A percentile compares a stretch with the other conserved stretches of the same genome.
Conservation (phyloP, 163 green algal genomes). For the Scenedesmus sp. region DNA sequence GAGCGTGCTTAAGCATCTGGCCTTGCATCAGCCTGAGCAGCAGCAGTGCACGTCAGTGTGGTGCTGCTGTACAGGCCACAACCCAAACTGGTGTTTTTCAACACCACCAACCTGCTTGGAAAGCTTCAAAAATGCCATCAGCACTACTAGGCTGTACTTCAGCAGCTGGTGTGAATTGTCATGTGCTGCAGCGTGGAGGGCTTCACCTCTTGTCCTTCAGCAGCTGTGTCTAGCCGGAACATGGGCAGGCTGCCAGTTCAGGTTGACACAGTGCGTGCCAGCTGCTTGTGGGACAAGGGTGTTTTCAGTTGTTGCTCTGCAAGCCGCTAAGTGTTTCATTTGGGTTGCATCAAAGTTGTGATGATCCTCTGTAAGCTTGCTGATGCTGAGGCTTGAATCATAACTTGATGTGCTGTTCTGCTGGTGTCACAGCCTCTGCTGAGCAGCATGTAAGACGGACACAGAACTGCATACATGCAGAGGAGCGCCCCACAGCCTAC, state of each 20-base stretch:
- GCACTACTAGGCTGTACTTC: not conserved
- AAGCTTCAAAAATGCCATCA: not conserved
- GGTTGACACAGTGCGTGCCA: too few relatives aligned
- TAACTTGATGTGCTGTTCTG: too few relatives aligned
- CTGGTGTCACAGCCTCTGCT: not conserved
- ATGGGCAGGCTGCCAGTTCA: too few relatives aligned
- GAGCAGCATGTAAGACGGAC: too few relatives aligned
- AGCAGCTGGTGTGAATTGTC: too few relatives aligned
- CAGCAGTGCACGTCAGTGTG: not conserved
- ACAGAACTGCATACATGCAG: too few relatives aligned
- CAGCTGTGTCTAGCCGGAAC: too few relatives aligned
- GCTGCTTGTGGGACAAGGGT: too few relatives aligned
- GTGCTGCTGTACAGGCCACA: not conserved
- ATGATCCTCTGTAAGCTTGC: not conserved
- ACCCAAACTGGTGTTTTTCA: slow-evolving; percentile 46
- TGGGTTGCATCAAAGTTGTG: not conserved
- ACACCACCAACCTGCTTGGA: slow-evolving; percentile 26
- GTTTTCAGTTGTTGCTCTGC: too few relatives aligned
- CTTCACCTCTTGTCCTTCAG: too few relatives aligned
- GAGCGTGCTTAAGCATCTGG: slow-evolving; percentile 85
- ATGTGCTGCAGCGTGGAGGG: not conserved
- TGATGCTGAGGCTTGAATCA: not conserved
- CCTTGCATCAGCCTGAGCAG: slow-evolving; percentile 43
- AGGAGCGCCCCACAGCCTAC: too few relatives aligned
- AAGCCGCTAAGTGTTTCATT: not conserved